Conservation (phyloP, 495 filamentous ascomycete species). For the Penicilliopsis zonata region DNA sequence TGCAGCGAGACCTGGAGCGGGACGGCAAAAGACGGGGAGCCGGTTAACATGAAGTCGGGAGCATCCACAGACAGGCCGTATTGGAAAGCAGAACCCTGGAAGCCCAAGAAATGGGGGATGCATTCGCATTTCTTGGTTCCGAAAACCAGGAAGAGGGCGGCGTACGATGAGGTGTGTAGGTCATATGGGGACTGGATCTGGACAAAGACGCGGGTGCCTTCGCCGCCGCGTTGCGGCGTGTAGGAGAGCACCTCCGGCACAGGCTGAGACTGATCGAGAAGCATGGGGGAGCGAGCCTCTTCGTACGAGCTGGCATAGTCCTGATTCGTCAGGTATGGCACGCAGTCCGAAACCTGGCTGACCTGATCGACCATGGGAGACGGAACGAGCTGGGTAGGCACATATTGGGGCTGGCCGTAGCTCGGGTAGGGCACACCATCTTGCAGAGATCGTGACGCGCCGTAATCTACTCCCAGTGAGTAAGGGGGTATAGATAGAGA, state of each 20-base stretch:
- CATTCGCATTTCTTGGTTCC: slow-evolving; percentile 57
- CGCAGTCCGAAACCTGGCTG: slow-evolving; percentile 33
- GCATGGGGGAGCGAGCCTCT: slow-evolving; percentile 27
- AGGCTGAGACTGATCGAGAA: slow-evolving; percentile 17
- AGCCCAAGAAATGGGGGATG: slow-evolving; percentile 46
- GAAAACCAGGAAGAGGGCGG: slow-evolving; percentile 58
- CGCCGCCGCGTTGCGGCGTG: slow-evolving; percentile 51
- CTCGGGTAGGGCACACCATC: slow-evolving; percentile 32
- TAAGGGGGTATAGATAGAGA: no score
- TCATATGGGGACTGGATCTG: slow-evolving; percentile 67
- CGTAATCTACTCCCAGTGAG: slow-evolving; percentile 24
- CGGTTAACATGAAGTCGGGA: slow-evolving; percentile 57
- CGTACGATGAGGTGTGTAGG: slow-evolving; percentile 41
- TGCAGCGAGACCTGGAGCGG: slow-evolving; percentile 65
- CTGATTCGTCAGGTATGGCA: slow-evolving; percentile 29
- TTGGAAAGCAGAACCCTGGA: slow-evolving; percentile 44
- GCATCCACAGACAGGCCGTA: slow-evolving; percentile 65
- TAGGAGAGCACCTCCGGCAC: slow-evolving; percentile 53
- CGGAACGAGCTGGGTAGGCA: slow-evolving; percentile 31
- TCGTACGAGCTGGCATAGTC: slow-evolving; percentile 35
- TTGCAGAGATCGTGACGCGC: slow-evolving; percentile 30
- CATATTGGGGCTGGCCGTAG: slow-evolving; percentile 31
- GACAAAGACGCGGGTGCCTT: slow-evolving; percentile 58
- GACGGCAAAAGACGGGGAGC: slow-evolving; percentile 53
- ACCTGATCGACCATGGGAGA: slow-evolving; percentile 34